Evolutionary conservation across 306 rosid species (phyloP), one percentile per base, ranked within the genome.

Genomic region (Begonia loranthoides): DNA sequence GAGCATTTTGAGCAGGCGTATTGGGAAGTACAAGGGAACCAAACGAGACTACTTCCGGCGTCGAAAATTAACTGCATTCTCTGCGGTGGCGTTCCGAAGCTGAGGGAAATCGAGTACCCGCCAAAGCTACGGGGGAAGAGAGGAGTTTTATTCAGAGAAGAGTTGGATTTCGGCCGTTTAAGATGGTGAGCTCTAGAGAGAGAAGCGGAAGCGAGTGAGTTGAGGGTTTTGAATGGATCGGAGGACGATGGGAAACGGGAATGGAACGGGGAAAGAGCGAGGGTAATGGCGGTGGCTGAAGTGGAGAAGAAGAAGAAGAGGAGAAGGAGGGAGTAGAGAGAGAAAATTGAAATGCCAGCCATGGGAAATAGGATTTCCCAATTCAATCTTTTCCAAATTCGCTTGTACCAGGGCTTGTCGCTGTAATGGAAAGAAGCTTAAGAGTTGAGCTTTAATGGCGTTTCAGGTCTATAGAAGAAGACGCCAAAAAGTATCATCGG

Each of bases 161-260:
- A 1, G 15, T 43, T 50, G 50, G 15, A 8, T 10, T 36, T 56
- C 11, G 50, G 73, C 64, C 45, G 55, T 59, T 82, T 87, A 55
- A 87, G 75, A 58, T 79, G 86, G 66, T 62, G 85, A 22, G 95
- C 93, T 46, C 89, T 62, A 66, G 75, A 51, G 14, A 82, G 40
- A 8, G 95, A 73, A 33, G 83, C 66, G 6, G 83, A 55, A 45
- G 87, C 79, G 0, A 70, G 55, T 41, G 62, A 28, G 55, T 60
- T 69, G 62, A 82, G 62, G 41, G 77, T 47, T 1, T 73, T 54
- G 51, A 68, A 39, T 10, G 71, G 83, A 67, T 75, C 82, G 44
- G 81, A 68, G 45, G 72, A 64, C 4, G 58, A 51, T 28, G 58
- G 68, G 36, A 51, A 62, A 45, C 15, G 47, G 15, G 8, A 43